Conservation (phyloP, 23 red algal genomes). For the Gracilaria domingensis region DNA sequence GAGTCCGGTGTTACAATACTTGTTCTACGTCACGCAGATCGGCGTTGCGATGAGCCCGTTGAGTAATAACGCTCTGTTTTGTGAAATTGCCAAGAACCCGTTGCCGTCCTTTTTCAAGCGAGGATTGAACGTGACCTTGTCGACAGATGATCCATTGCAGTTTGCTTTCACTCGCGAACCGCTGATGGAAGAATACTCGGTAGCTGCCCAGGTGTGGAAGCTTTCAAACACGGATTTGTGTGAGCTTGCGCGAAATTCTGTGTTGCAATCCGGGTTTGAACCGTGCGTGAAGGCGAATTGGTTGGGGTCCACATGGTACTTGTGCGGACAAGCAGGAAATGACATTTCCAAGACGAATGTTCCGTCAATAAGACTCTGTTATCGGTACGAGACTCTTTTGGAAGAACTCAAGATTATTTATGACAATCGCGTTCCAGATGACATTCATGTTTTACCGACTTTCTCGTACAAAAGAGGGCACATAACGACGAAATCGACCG, state of each 20-base stretch:
- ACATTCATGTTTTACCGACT: slow-evolving; percentile 72
- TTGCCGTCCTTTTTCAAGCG: slow-evolving; percentile 72
- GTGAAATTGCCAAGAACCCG: slow-evolving; percentile 87
- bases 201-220: slow-evolving; percentile 93
- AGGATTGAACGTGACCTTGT: slow-evolving; percentile 91
- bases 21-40: slow-evolving; percentile 96
- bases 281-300: slow-evolving; percentile 88
- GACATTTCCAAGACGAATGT: slow-evolving; percentile 92
- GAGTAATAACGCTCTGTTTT: slow-evolving; percentile 94
- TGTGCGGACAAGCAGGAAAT: slow-evolving; percentile 67
- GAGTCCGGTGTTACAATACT: slow-evolving; percentile 89
- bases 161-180: slow-evolving; percentile 94
- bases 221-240: slow-evolving; percentile 85
- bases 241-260: slow-evolving; percentile 95
- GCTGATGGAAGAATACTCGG: slow-evolving; percentile 97
- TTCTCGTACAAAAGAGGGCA: slow-evolving; percentile 17
- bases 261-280: slow-evolving; percentile 97
- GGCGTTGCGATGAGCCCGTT: slow-evolving; percentile 96
- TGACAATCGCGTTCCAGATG: slow-evolving; percentile 24
- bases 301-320: slow-evolving; percentile 79
- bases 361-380: slow-evolving; percentile 81
- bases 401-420: slow-evolving; percentile 88
- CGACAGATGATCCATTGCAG: slow-evolving; percentile 94
- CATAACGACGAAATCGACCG: not conserved
- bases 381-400: slow-evolving; percentile 84